Base-by-base conservation (phyloP, 2,329 filamentous ascomycete species). In the Cladosporium halotolerans region DNA sequence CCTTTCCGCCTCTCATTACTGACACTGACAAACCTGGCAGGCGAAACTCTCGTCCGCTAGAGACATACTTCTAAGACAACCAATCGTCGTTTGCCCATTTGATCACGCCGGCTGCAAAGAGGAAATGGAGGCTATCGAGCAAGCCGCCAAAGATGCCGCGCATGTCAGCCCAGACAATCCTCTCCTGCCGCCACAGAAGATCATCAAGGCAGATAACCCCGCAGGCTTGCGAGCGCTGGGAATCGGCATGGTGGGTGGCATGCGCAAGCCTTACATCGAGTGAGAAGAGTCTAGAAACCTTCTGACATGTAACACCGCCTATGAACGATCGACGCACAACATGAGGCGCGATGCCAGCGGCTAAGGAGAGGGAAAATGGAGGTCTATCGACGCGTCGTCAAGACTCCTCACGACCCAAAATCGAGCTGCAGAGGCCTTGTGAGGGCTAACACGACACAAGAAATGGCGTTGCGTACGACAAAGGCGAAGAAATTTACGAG, bases 51-150 rank as follows among this genome's bases (percentile, higher is more conserved):
- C 87, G 49, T 87, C 86, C 43, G 89, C 91, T 19, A 84, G 87
- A 71, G 92, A 99, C 68, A 95, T 99, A 52, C 78, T 84, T 31
- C 79, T 97, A 41, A 83, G 92, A 50, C 89, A 97, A 70, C 90
- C 89, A 4, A 96, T 99, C 54, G 89, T 97, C 33, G 93, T 97
- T 48, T 97, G 92, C 65, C 92, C 93, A 0, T 83, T 96, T 57
- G 93, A 99, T 66, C 89, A 96, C 66, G 89, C 95, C 60, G 88
- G 86, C 13, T 99, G 93, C 73, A 96, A 95, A 70, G 91, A 96
- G 68, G 93, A 97, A 73, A 96, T 99, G 89, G 91, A 96, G 64
- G 91, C 91, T 36, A 97, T 99, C 58, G 91, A 96, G 67, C 89
- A 96, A 71, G 88, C 93, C 0, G 93, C 93, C 41, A 92, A 91